Base-by-base conservation (phyloP, 176 grass and related monocot genomes). In the Puya raimondii region DNA sequence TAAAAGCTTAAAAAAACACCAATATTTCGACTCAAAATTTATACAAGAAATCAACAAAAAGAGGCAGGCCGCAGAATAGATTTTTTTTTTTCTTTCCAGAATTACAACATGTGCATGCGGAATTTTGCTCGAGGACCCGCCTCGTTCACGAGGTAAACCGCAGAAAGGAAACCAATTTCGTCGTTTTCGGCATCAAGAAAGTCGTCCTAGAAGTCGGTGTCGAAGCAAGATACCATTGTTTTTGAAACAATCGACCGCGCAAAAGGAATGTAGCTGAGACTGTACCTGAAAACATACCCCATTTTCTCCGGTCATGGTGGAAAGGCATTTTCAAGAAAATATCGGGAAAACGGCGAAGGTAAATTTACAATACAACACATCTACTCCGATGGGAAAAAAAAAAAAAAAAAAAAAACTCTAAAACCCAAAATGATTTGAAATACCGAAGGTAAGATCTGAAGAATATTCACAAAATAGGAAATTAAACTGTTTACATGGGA, bases 261-360 rank as follows among this genome's bases (percentile, higher is more conserved):
- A 86, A 99, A 99, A 70, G 94, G 94, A 86, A 99, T 93, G 75
- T 99, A 99, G 77, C 94, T 99, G 57, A 99, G 85, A 80, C 94
- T 93, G 76, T 99, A 99, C 94, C 94, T 99, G 89, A 64, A 88
- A 66, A 83, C 23, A 74, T 59, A 18, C 21, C 15, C 11, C 4
- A 42, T 7, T 42, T 42, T 7, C 33, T 42, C 33, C 4, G 0
- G 33, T 42, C 33, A 42, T 42, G 33, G 7, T 7, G 33, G 33
- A 42, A 42, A 42, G 6, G 33, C 33, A 42, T 42, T 42, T 42
- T 42, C 4, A 42, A 42, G 33, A 42, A 42, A 42, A 42, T 42
- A 42, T 42, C 33, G 0, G 4, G 4, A 26, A 26, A 26, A 2
- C 25, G 25, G 25, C 25, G 25, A 26, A 26, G 25, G 25, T 26